phyloP scores from a whole-genome alignment of 2,329 filamentous ascomycete genomes.

The Myriosclerotinia duriaeana region DNA sequence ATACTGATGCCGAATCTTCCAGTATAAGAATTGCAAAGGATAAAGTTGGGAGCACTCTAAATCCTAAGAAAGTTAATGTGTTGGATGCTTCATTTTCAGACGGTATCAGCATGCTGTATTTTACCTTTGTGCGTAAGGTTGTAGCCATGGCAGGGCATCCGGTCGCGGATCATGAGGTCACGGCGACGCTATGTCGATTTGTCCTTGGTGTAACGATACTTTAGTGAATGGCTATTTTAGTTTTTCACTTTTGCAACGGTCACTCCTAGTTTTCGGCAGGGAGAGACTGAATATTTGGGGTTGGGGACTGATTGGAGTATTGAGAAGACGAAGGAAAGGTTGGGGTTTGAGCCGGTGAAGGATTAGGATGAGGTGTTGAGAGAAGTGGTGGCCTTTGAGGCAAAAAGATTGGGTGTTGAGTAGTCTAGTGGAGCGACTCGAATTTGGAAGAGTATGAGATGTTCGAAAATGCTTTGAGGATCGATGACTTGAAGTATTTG shows the following conservation, averaged over 20 bases:
- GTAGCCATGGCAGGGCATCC: background rate
- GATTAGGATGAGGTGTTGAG: constrained; percentile 23
- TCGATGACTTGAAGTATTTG: too few species aligned
- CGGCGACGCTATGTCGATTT: background rate
- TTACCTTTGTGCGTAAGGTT: constrained; percentile 28
- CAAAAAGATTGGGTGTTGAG: background rate
- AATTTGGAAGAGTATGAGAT: too few species aligned
- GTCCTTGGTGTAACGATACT: background rate
- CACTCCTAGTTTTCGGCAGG: background rate
- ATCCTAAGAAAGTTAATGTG: constrained; percentile 2
- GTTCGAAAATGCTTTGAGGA: too few species aligned
- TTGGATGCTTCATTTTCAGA: constrained; percentile 42
- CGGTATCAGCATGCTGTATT: constrained; percentile 39
- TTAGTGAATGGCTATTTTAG: constrained; percentile 1
- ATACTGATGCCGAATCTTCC: background rate
- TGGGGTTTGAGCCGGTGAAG: constrained; percentile 23
- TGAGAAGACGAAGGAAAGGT: constrained; percentile 22
- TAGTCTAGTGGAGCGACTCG: background rate
- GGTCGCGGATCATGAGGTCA: background rate
- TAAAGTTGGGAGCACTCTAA: background rate
- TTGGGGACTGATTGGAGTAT: constrained; percentile 22
- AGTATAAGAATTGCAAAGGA: background rate
- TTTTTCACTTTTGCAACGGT: constrained; percentile 1
- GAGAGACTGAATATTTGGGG: constrained; percentile 14
- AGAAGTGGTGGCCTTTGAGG: background rate